Base-by-base conservation (phyloP, 306 rosid genomes). In the Vigna angularis region DNA sequence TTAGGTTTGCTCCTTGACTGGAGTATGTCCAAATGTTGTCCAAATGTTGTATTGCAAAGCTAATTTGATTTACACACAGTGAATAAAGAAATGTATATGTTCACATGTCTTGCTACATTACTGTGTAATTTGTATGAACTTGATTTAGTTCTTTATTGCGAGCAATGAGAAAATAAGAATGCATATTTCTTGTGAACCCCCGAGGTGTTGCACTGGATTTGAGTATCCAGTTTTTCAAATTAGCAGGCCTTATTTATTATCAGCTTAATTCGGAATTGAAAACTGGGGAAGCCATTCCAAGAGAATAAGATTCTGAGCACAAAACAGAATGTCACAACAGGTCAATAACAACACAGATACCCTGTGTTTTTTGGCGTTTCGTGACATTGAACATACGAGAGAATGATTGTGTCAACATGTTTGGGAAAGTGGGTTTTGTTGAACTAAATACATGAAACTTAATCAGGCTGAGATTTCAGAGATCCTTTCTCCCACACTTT, bases 1-100 rank as follows among this genome's bases (percentile, higher is more conserved):
- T 64, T 74, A 76, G 78, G 70, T 84, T 74, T 81, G 78, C 70
- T 50, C 28, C 77, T 52, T 71, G 50, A 77, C 18, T 47, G 73
- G 76, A 51, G 79, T 74, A 55, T 77, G 58, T 72, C 81, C 36
- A 50, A 50, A 64, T 72, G 81, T 20, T 77, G 58, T 72, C 81
- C 36, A 50, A 50, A 64, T 72, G 81, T 20, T 65, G 67, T 80
- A 56, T 65, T 14, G 51, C 34, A 78, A 84, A 74, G 71, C 79
- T 74, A 44, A 70, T 78, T 73, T 16, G 74, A 63, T 79, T 79
- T 52, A 7, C 73, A 36, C 22, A 73, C 56, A 73, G 63, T 71
- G 47, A 78, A 82, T 42, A 53, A 61, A 51, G 20, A 58, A 34
- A 38, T 47, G 45, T 71, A 76, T 58, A 38, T 74, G 34, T 73